phyloP scores from a whole-genome alignment of 495 filamentous ascomycete genomes.

The Daldinia grandis region DNA sequence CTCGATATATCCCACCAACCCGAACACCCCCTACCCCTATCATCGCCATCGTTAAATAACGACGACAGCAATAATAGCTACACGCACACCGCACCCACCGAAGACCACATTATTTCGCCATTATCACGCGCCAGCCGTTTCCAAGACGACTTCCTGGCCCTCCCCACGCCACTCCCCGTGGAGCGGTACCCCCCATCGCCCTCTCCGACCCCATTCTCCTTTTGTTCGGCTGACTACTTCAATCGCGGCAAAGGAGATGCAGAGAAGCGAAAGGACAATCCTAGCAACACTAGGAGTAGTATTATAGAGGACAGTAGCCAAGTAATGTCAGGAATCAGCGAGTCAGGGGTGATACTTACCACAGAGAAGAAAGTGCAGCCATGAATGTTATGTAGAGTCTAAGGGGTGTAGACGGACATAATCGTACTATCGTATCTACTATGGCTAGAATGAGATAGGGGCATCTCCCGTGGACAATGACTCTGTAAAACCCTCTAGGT shows the following conservation, averaged over 20 bases:
- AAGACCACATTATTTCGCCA: background rate
- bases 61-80: background rate
- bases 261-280: background rate
- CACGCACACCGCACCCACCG: background rate
- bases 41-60: background rate
- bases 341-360: background rate
- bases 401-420: too few relatives aligned
- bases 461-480: too few relatives aligned
- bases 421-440: too few relatives aligned
- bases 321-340: background rate
- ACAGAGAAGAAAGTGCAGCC: too few relatives aligned
- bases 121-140: conserved; percentile 1
- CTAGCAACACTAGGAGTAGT: background rate
- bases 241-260: background rate
- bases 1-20: background rate
- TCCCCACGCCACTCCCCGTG: conserved; percentile 9
- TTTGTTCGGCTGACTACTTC: background rate
- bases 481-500: too few relatives aligned
- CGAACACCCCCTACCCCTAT: background rate
- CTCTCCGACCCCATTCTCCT: background rate
- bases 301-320: too few relatives aligned
- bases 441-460: too few relatives aligned
- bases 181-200: conserved; percentile 1
- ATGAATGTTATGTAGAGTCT: too few relatives aligned
- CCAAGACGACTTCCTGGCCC: conserved; percentile 13